A percentile compares a stretch with the other conserved stretches of the same genome.
Conservation (phyloP, 495 filamentous ascomycete species). For the Glutinoglossum americanum region DNA sequence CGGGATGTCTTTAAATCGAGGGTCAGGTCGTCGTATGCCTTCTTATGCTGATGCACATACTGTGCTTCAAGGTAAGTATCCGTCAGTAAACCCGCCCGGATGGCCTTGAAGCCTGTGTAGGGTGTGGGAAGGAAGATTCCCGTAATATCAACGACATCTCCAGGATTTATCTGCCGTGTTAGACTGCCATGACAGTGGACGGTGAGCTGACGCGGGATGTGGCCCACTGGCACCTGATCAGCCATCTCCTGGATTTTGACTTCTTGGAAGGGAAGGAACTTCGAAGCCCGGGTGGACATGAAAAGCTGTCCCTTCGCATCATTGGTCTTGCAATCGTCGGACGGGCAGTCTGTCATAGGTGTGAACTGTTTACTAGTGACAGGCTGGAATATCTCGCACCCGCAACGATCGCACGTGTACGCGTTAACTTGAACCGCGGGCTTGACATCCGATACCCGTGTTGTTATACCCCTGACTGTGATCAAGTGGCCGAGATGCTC, state of each 20-base stretch:
- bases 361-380: conserved; percentile 77
- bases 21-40: conserved; percentile 75
- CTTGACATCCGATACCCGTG: conserved; percentile 92
- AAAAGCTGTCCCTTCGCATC: conserved; percentile 84
- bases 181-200: conserved; percentile 74
- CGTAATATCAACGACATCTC: conserved; percentile 79
- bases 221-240: conserved; percentile 91
- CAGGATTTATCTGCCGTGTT: conserved; percentile 71
- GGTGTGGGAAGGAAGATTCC: conserved; percentile 94
- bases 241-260: conserved; percentile 98
- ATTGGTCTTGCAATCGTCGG: conserved; percentile 71
- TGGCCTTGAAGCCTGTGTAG: conserved; percentile 93
- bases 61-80: conserved; percentile 96
- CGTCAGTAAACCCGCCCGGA: conserved; percentile 80
- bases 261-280: conserved; percentile 94
- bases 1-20: conserved; percentile 54
- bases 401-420: conserved; percentile 91
- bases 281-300: conserved; percentile 81
- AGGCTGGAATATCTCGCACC: conserved; percentile 93
- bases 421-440: conserved; percentile 92
- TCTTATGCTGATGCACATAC: conserved; percentile 85
- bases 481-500: conserved; percentile 86
- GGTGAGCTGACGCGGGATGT: conserved; percentile 80
- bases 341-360: conserved; percentile 67
- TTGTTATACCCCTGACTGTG: conserved; percentile 84